Conservation (phyloP, 208 protist genomes). For the Wallacemonas sp. region DNA sequence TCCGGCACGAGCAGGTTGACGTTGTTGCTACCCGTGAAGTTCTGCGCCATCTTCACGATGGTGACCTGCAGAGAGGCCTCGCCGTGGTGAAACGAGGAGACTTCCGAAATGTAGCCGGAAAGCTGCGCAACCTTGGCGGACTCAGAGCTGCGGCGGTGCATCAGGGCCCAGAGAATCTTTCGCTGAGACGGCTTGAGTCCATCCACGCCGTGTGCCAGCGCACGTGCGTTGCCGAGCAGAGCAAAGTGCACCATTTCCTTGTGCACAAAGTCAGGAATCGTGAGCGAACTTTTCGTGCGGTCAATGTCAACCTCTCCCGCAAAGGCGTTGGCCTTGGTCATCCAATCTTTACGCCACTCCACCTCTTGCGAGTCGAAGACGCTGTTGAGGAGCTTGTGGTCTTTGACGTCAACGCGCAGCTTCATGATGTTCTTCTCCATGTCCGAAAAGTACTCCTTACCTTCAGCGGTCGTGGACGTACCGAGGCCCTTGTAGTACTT, state of each 20-base stretch:
- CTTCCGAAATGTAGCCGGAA: constrained; percentile 97
- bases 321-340: constrained; percentile 92
- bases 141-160: constrained; percentile 87
- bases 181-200: constrained; percentile 99
- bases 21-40: constrained; percentile 99
- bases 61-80: constrained; percentile 97
- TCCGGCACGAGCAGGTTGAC: constrained; percentile 98
- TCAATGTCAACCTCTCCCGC: constrained; percentile 89
- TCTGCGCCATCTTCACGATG: constrained; percentile 99
- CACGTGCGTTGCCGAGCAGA: constrained; percentile 85
- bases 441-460: constrained; percentile 99
- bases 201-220: constrained; percentile 94
- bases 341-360: constrained; percentile 98
- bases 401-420: constrained; percentile 88
- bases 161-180: constrained; percentile 98
- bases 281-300: constrained; percentile 81
- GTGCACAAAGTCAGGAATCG: constrained; percentile 97
- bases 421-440: constrained; percentile 94
- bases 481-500: constrained; percentile 99
- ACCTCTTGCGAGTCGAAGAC: constrained; percentile 98
- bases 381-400: constrained; percentile 96
- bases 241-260: constrained; percentile 99
- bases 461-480: constrained; percentile 96
- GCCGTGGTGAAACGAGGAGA: constrained; percentile 99
- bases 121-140: constrained; percentile 99